Conservation (phyloP, 202 grass and related monocot species). For the Schoenoplectus triqueter region DNA sequence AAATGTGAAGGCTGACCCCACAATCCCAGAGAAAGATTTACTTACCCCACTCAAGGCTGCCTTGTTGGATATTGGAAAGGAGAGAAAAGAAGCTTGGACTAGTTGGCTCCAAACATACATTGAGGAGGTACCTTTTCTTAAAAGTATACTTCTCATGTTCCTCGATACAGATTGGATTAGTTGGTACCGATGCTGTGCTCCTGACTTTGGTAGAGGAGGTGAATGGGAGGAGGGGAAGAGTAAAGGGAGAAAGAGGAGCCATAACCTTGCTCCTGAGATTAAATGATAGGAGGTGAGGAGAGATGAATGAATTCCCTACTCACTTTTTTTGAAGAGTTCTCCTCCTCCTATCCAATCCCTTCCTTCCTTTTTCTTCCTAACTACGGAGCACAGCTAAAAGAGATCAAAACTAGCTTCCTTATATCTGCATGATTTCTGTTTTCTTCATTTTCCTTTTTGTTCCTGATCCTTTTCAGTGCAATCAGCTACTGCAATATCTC, state of each 20-base stretch:
- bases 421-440: neutral
- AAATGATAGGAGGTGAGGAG: no score
- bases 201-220: no score
- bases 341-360: no score
- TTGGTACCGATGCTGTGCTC: no score
- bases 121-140: conserved; percentile 70
- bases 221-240: no score
- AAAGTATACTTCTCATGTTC: neutral
- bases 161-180: neutral
- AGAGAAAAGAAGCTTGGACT: conserved; percentile 95
- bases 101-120: conserved; percentile 92
- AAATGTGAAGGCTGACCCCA: conserved; percentile 72
- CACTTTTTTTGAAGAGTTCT: no score
- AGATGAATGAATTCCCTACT: no score
- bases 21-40: conserved; percentile 64
- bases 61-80: conserved; percentile 95
- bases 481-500: neutral
- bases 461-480: no score
- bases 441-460: neutral
- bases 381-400: neutral
- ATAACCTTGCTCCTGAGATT: no score
- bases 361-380: no score
- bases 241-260: no score
- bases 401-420: neutral
- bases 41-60: conserved; percentile 85